A percentile compares a stretch with the other conserved stretches of the same genome.
These are phyloP conservation scores for Geranium brycei DNA, from an alignment of 345 rosid genomes.

Conservation along the genomic window DNA sequence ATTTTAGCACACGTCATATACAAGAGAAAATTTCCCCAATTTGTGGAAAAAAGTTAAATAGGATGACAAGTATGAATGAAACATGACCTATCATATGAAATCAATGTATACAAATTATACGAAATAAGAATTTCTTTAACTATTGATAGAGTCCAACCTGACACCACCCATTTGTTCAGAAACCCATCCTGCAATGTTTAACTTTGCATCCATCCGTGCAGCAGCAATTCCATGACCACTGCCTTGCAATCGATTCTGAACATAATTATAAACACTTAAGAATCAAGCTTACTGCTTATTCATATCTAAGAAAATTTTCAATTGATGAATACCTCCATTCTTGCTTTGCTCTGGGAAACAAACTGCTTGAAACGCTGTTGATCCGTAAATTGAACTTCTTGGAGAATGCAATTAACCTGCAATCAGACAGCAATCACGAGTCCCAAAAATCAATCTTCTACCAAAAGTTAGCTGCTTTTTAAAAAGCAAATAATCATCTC, in stretches of 20 bases:
- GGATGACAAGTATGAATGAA: not conserved
- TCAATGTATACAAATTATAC: no score
- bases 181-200: conserved; percentile 81
- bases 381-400: conserved; percentile 91
- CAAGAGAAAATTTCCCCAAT: not conserved
- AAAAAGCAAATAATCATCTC: no score
- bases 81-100: not conserved
- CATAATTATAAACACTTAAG: conserved; percentile 5
- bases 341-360: conserved; percentile 91
- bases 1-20: not conserved
- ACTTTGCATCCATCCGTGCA: conserved; percentile 86
- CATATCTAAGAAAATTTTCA: not conserved
- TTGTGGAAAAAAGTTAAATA: not conserved
- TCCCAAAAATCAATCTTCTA: not conserved
- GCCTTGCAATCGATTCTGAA: conserved; percentile 80
- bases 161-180: conserved; percentile 99
- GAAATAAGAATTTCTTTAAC: not conserved
- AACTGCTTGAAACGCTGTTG: conserved; percentile 95
- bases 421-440: conserved; percentile 11
- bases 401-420: conserved; percentile 68
- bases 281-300: not conserved
- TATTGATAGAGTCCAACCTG: conserved; percentile 39
- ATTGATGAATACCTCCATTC: conserved; percentile 64
- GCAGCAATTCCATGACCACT: conserved; percentile 90
- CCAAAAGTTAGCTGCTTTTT: no score